Evolutionary conservation across 108 stramenopile genomes (phyloP).

Genomic region (Nannochloropsis salina): DNA sequence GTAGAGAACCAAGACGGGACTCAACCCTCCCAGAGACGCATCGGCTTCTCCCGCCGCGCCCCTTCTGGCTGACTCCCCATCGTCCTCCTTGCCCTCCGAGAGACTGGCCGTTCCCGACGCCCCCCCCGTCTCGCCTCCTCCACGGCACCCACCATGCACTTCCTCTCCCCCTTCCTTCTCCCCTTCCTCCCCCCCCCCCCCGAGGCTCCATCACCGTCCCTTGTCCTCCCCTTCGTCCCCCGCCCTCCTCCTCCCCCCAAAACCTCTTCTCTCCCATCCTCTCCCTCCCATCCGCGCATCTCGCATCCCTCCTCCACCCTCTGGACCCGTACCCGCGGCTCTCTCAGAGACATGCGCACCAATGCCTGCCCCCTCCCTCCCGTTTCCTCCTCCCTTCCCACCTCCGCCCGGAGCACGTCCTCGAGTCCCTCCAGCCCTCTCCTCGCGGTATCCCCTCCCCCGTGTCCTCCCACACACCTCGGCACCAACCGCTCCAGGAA

Average conservation of each 20-base stretch:
- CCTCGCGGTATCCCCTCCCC: background rate
- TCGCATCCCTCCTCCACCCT: background rate
- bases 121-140: no score
- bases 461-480: background rate
- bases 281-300: background rate
- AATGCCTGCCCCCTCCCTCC: background rate
- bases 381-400: background rate
- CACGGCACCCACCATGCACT: no score
- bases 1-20: background rate
- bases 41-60: background rate
- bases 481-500: background rate
- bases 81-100: background rate
- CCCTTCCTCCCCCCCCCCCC: background rate
- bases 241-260: slow-evolving; percentile 6
- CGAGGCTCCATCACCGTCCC: background rate
- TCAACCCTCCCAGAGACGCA: no score
- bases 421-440: background rate
- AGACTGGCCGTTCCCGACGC: no score
- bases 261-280: no score
- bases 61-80: no score
- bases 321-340: background rate
- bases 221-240: background rate
- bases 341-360: background rate
- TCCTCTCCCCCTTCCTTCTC: background rate
- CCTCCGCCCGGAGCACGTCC: background rate